phyloP scores from a whole-genome alignment of 257 asterid species.

The Solanum medicagineum region DNA sequence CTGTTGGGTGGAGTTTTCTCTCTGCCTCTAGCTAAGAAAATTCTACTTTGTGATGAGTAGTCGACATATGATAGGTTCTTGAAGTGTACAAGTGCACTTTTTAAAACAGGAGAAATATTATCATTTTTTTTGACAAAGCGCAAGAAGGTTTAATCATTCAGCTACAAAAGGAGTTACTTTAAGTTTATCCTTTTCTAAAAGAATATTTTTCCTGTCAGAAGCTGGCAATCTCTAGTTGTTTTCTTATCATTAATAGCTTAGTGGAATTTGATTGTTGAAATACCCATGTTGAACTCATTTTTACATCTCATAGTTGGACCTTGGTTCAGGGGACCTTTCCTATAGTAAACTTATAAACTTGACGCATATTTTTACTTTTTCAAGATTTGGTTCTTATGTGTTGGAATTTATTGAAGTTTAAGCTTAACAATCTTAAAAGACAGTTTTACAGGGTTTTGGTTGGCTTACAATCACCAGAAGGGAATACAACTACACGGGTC shows the following conservation, averaged over 20 bases:
- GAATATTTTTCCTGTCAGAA: neutral
- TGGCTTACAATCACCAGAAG: constrained; percentile 88
- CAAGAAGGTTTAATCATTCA: neutral
- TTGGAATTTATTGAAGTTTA: neutral
- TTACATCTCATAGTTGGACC: neutral
- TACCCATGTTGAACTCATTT: neutral
- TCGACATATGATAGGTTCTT: neutral
- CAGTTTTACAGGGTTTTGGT: constrained; percentile 98
- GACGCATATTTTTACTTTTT: neutral
- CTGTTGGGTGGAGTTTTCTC: neutral
- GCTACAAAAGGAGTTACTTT: neutral
- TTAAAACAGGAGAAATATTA: neutral
- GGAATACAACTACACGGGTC: constrained; percentile 67
- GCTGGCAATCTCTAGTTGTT: neutral
- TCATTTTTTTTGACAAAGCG: neutral
- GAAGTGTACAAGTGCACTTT: neutral
- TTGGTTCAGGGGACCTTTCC: neutral
- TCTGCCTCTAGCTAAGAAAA: neutral
- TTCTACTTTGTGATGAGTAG: neutral
- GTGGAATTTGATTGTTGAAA: neutral
- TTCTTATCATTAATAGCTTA: neutral
- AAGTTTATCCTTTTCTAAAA: neutral
- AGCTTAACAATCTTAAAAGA: constrained; percentile 33
- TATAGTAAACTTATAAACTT: neutral
- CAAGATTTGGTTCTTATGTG: constrained; percentile 4